Percentiles rank a stretch among this genome's conserved stretches.
Conservation (phyloP, 2,329 filamentous ascomycete genomes). For the Fusarium bulbicola region DNA sequence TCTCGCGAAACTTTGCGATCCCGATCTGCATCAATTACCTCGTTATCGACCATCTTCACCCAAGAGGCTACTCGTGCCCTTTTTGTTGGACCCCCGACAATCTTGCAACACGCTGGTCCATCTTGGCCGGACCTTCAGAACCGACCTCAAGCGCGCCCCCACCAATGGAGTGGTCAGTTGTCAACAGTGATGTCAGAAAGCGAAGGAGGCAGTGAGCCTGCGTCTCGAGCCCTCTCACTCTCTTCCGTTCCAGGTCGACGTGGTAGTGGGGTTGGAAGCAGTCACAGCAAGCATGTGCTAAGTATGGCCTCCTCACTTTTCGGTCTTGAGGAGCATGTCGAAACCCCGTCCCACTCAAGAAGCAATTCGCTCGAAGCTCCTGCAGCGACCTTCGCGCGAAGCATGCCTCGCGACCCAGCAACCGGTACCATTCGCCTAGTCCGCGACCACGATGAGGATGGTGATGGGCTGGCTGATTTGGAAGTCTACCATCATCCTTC, state of each 20-base stretch:
- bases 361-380: slow-evolving; percentile 62
- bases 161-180: slow-evolving; percentile 71
- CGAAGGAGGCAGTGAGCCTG: slow-evolving; percentile 61
- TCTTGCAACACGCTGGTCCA: slow-evolving; percentile 40
- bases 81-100: slow-evolving; percentile 42
- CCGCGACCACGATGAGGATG: slow-evolving; percentile 69
- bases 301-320: slow-evolving; percentile 66
- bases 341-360: slow-evolving; percentile 51
- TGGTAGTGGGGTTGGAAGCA: slow-evolving; percentile 60
- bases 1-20: slow-evolving; percentile 65
- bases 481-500: slow-evolving; percentile 61
- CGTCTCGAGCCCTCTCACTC: slow-evolving; percentile 59
- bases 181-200: slow-evolving; percentile 72
- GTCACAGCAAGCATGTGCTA: slow-evolving; percentile 63
- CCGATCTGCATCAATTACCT: slow-evolving; percentile 63
- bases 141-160: slow-evolving; percentile 49
- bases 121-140: slow-evolving; percentile 35
- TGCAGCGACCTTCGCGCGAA: slow-evolving; percentile 54
- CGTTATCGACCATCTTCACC: slow-evolving; percentile 63
- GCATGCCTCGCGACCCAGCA: slow-evolving; percentile 45
- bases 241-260: slow-evolving; percentile 55
- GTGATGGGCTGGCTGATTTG: slow-evolving; percentile 70
- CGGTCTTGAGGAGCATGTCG: slow-evolving; percentile 52
- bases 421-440: slow-evolving; percentile 56
- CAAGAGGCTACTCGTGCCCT: slow-evolving; percentile 55